These are phyloP conservation scores for Musa troglodytarum DNA, from an alignment of 176 grass and related monocot genomes.

Conservation along the genomic window DNA sequence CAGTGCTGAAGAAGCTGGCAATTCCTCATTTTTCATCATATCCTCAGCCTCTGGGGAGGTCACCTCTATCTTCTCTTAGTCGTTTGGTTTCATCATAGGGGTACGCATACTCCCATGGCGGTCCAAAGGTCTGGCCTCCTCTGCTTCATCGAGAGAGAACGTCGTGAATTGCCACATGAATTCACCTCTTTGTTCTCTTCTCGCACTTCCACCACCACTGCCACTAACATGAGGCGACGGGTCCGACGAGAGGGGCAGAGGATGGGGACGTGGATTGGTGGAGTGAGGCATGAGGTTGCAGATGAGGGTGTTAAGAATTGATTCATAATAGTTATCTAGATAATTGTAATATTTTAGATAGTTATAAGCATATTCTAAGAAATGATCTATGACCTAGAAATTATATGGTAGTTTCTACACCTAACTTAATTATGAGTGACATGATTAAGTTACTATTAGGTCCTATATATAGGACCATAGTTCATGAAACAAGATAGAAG, in stretches of 20 bases:
- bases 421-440: no score
- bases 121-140: not conserved
- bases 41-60: not conserved
- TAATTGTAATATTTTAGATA: no score
- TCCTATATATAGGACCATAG: no score
- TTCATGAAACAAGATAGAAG: no score
- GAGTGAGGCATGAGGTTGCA: conserved; percentile 7
- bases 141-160: not conserved
- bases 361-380: no score
- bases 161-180: not conserved
- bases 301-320: conserved; percentile 9
- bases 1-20: no score
- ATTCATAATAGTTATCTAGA: no score
- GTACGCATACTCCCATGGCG: not conserved
- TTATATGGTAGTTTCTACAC: no score
- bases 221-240: not conserved
- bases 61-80: not conserved
- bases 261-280: not conserved
- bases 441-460: no score
- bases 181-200: not conserved
- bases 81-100: not conserved
- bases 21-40: not conserved
- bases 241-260: not conserved
- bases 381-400: no score
- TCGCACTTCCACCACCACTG: not conserved